A percentile compares a stretch with the other conserved stretches of the same genome.
phyloP scores from a whole-genome alignment of 495 filamentous ascomycete genomes.

The Penicillium nucicola region DNA sequence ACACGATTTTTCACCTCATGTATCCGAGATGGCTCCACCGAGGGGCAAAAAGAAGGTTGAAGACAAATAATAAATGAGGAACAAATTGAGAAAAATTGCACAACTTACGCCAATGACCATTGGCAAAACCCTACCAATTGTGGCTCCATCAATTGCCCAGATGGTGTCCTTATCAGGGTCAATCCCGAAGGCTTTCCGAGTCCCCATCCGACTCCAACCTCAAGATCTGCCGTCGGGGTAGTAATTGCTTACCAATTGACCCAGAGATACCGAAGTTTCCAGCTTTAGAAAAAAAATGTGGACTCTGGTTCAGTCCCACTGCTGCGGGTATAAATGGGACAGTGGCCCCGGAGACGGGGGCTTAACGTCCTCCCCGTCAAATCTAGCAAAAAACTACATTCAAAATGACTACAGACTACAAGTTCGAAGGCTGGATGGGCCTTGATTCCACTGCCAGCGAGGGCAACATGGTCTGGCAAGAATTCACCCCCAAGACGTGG shows the following conservation, averaged over 20 bases:
- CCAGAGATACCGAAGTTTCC: conserved; percentile 8
- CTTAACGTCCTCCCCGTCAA: not conserved
- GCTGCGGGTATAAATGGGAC: conserved; percentile 14
- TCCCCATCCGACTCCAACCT: not conserved
- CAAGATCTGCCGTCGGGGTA: not conserved
- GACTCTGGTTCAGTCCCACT: not conserved
- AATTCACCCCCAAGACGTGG: conserved; percentile 77
- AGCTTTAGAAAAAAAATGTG: not conserved
- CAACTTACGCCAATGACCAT: too few relatives aligned
- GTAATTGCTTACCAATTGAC: conserved; percentile 17
- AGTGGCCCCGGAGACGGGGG: not conserved
- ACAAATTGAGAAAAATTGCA: too few relatives aligned
- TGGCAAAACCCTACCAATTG: too few relatives aligned
- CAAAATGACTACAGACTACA: conserved; percentile 46
- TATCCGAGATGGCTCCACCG: not conserved
- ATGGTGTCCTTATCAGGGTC: not conserved
- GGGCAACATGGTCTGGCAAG: conserved; percentile 77
- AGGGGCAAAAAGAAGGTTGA: not conserved
- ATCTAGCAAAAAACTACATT: not conserved
- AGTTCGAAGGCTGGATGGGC: conserved; percentile 85
- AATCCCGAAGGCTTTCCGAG: not conserved
- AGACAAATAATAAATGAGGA: too few relatives aligned
- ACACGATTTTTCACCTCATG: not conserved
- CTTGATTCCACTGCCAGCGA: conserved; percentile 51
- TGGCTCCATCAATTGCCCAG: too few relatives aligned